Conservation (phyloP, 139 green algal species). For the Chlorella ohadii region DNA sequence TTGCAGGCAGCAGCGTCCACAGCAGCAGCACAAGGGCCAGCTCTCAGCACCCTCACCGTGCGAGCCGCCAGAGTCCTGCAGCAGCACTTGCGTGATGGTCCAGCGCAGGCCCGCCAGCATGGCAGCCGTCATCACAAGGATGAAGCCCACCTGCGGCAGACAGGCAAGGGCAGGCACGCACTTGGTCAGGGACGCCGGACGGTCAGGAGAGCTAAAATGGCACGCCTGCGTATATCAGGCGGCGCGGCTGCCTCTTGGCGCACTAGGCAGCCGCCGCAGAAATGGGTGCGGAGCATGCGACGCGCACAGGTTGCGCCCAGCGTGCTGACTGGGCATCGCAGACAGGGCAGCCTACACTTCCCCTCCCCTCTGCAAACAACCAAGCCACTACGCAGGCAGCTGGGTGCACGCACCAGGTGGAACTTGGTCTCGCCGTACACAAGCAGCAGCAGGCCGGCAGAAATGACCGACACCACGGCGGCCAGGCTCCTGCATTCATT, state of each 20-base stretch:
- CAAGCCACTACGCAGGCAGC: neutral
- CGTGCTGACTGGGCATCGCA: no score
- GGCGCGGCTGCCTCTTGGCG: no score
- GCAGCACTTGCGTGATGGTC: conserved; percentile 86
- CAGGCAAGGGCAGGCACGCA: no score
- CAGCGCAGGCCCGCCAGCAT: conserved; percentile 86
- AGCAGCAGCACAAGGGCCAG: neutral
- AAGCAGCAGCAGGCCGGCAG: conserved; percentile 83
- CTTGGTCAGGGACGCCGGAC: no score
- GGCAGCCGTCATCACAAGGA: conserved; percentile 88
- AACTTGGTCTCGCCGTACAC: conserved; percentile 93
- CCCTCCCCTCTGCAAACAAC: no score
- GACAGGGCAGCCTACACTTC: no score
- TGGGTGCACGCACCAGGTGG: conserved; percentile 43
- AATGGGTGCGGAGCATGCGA: no score
- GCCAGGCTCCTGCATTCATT: conserved; percentile 80
- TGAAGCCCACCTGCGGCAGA: conserved; percentile 69
- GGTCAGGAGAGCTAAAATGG: no score
- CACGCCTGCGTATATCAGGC: no score
- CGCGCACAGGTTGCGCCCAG: no score
- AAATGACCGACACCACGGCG: conserved; percentile 85
- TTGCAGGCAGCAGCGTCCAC: neutral
- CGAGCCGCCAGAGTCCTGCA: conserved; percentile 59
- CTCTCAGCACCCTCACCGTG: conserved; percentile 14
- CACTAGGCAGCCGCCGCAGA: no score